Percentiles rank a stretch among this genome's conserved stretches.
phyloP scores from a whole-genome alignment of 2,329 filamentous ascomycete genomes.

The Ceratocystis albifundus region DNA sequence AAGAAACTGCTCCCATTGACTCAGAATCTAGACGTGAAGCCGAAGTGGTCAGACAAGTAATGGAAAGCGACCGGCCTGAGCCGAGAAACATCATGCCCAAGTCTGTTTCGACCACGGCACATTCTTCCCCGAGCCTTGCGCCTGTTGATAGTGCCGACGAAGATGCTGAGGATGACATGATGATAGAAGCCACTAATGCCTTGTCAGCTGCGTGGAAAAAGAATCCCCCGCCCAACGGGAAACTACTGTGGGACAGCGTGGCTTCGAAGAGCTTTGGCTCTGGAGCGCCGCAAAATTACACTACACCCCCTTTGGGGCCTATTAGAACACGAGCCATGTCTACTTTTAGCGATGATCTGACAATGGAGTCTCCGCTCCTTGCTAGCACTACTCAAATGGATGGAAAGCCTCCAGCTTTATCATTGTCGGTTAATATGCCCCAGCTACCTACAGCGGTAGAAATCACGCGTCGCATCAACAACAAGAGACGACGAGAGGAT shows the following conservation, averaged over 20 bases:
- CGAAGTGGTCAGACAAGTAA: constrained; percentile 88
- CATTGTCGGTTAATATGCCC: constrained; percentile 15
- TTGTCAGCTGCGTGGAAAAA: constrained; percentile 33
- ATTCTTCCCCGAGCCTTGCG: constrained; percentile 59
- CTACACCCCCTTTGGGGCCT: constrained; percentile 56
- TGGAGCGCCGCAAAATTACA: constrained; percentile 31
- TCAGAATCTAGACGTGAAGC: constrained; percentile 82
- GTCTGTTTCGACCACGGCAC: constrained; percentile 42
- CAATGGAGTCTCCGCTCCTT: constrained; percentile 56
- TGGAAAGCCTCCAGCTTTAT: constrained; percentile 17
- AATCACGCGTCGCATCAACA: constrained; percentile 64
- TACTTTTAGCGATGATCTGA: constrained; percentile 56
- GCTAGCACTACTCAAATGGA: constrained; percentile 2
- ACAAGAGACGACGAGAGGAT: constrained; percentile 77
- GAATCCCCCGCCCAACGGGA: constrained; percentile 14
- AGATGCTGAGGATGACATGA: constrained; percentile 57
- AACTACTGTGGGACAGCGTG: constrained; percentile 20
- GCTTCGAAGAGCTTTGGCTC: constrained; percentile 39
- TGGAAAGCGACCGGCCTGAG: constrained; percentile 69
- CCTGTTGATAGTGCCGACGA: constrained; percentile 55
- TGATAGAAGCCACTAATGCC: constrained; percentile 42
- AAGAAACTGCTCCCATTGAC: constrained; percentile 80
- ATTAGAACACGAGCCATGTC: constrained; percentile 49
- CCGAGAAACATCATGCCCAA: constrained; percentile 31
- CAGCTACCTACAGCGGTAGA: constrained; percentile 57